Evolutionary conservation across 257 asterid species (phyloP), one percentile per base, ranked within the genome.

Genomic region (Petrea volubilis): DNA sequence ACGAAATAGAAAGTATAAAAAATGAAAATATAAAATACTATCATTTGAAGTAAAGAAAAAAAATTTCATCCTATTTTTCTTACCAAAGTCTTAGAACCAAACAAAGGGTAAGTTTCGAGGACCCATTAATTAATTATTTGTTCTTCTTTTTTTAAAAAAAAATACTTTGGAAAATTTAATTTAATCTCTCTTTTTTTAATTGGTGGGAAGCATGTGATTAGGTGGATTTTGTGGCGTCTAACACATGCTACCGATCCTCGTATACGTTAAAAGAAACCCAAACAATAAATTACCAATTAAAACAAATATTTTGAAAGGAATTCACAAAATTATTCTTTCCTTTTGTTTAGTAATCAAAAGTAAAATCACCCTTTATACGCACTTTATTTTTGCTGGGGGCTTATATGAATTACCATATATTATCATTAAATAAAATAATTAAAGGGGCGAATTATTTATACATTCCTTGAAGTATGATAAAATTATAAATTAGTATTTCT

Each of bases 121-220:
- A 67, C 13, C 70, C 70, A 28, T 46, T 49, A 23, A 34, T 36
- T 56, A 40, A 40, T 38, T 7, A 38, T 4, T 34, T 34, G 40
- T 34, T 34, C 9, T 34, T 34, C 9, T 0, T 10, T 38, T 38
- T 38, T 38, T 58, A 56, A 18, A 38, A 15, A 74, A 70, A 77
- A 59, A 72, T 62, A 64, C 10, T 38, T 74, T 53, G 69, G 23
- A 60, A 72, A 74, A 47, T 9, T 28, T 75, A 60, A 72, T 65
- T 52, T 55, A 68, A 49, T 31, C 33, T 64, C 29, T 29, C 28
- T 40, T 67, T 61, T 43, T 29, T 38, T 25, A 23, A 34, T 55
- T 7, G 74, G 83, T 81, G 87, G 81, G 80, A 70, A 80, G 87
- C 93, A 90, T 88, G 97, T 90, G 97, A 85, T 86, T 88, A 81